These are phyloP conservation scores for Nicotiana knightiana DNA, from an alignment of 257 asterid species.

Conservation along the genomic window DNA sequence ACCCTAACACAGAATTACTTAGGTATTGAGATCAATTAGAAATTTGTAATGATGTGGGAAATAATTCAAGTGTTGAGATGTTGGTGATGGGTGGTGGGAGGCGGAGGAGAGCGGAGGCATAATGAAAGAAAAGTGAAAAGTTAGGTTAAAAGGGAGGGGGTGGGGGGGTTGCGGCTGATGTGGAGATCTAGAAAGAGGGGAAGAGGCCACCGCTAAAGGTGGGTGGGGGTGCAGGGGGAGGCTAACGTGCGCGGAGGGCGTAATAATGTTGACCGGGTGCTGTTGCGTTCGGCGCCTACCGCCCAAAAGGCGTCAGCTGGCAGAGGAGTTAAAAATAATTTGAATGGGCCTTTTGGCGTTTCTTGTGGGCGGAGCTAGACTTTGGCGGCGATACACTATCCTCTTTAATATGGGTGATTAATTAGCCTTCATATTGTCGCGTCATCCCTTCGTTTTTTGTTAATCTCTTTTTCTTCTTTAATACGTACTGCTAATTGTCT, in stretches of 20 bases:
- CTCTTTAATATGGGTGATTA: too few species aligned
- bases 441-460: too few species aligned
- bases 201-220: constrained; percentile 64
- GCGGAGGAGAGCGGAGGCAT: constrained; percentile 36
- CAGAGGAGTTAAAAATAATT: background rate
- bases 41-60: background rate
- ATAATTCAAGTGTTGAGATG: constrained; percentile 8
- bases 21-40: background rate
- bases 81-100: constrained; percentile 19
- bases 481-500: too few species aligned
- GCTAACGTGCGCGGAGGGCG: constrained; percentile 69
- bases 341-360: background rate
- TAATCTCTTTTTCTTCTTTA: too few species aligned
- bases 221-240: constrained; percentile 30
- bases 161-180: constrained; percentile 41
- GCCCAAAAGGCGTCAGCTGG: constrained; percentile 1
- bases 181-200: constrained; percentile 54
- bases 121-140: constrained; percentile 34
- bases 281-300: constrained; percentile 6
- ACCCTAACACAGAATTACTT: constrained; percentile 19
- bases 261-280: constrained; percentile 4
- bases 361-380: background rate
- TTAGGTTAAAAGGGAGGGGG: constrained; percentile 41
- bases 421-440: too few species aligned
- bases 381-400: background rate